phyloP scores from a whole-genome alignment of 108 stramenopile species.

The Pseudonitzschia pungens region DNA sequence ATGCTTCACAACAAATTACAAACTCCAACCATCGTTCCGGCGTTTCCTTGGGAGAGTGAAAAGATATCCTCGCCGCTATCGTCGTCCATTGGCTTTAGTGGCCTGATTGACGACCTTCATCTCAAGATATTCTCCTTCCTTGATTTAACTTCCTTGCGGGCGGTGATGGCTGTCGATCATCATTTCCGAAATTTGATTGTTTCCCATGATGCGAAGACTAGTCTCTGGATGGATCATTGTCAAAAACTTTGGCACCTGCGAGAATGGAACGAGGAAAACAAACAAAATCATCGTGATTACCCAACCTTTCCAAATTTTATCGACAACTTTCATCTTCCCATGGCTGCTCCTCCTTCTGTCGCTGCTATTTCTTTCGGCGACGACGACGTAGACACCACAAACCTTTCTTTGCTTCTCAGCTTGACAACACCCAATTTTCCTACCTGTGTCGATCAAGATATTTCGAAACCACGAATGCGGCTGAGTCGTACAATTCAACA shows the following conservation, averaged over 20 bases:
- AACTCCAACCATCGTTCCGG: not conserved
- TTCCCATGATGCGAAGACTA: conserved; percentile 11
- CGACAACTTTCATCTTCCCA: conserved; percentile 27
- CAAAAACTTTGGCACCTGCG: conserved; percentile 12
- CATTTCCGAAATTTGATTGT: conserved; percentile 24
- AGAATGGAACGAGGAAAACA: not conserved
- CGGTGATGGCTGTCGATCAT: conserved; percentile 20
- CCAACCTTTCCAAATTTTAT: not conserved
- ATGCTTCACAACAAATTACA: not conserved
- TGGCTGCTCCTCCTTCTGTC: not conserved
- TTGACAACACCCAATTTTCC: conserved; percentile 24
- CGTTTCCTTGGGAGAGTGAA: not conserved
- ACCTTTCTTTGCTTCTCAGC: conserved; percentile 27
- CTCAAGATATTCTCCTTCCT: conserved; percentile 30
- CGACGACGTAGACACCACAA: not conserved
- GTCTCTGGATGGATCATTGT: conserved; percentile 28
- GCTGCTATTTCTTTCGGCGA: not conserved
- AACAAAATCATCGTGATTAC: not conserved
- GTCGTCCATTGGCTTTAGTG: not conserved
- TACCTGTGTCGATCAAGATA: conserved; percentile 21
- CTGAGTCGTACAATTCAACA: not conserved
- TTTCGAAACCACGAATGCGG: not conserved
- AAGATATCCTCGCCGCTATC: too few relatives aligned
- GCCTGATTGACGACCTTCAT: conserved; percentile 30
- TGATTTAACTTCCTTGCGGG: conserved; percentile 17